Evolutionary conservation across 2,329 filamentous ascomycete species (phyloP).

Genomic region (Nemania abortiva): DNA sequence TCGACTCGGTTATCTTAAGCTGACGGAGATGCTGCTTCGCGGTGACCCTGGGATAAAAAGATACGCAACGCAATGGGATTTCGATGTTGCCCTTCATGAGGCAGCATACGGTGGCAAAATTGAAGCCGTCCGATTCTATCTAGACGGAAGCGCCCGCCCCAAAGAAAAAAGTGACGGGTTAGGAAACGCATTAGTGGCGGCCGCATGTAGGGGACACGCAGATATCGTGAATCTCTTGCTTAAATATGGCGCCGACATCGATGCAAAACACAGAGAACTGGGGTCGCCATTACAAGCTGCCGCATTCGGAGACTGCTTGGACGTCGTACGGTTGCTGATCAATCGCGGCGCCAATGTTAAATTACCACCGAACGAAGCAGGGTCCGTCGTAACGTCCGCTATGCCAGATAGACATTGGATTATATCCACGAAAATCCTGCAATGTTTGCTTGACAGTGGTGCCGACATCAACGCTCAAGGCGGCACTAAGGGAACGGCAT

Average conservation of each 20-base stretch:
- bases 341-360: conserved; percentile 2
- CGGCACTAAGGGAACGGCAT: not conserved
- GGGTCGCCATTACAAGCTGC: conserved; percentile 9
- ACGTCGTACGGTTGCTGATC: conserved; percentile 6
- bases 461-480: not conserved
- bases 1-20: not conserved
- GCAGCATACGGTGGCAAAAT: not conserved
- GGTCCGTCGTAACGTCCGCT: not conserved
- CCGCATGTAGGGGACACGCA: not conserved
- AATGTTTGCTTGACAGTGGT: conserved; percentile 9
- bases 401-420: not conserved
- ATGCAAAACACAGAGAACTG: not conserved
- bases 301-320: not conserved
- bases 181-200: not conserved
- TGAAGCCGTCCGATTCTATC: not conserved
- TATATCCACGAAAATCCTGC: not conserved
- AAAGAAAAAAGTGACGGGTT: not conserved
- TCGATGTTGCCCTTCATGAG: not conserved
- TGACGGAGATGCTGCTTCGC: conserved; percentile 7
- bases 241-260: not conserved
- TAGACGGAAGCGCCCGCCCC: not conserved
- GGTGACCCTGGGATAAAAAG: not conserved
- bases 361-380: not conserved
- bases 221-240: conserved; percentile 1
- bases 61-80: not conserved